These are phyloP conservation scores for Cerrena zonata DNA, from an alignment of 1,284 basidiomycete genomes.

Conservation along the genomic window DNA sequence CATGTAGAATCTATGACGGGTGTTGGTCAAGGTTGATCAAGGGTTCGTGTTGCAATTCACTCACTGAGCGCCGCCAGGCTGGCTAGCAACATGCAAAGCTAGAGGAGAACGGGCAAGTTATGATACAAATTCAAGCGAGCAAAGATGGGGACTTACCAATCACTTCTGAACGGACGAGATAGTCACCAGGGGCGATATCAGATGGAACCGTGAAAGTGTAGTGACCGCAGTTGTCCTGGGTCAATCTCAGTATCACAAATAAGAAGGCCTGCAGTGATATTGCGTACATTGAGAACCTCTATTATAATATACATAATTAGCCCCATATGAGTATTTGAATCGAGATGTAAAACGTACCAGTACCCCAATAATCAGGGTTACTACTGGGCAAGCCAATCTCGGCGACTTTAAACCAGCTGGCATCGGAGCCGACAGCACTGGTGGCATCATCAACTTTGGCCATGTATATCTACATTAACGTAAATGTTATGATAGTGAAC, in stretches of 20 bases:
- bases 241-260: too few species aligned
- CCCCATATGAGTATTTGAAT: too few species aligned
- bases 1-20: constrained; percentile 44
- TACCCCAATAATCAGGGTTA: constrained; percentile 38
- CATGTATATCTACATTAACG: background rate
- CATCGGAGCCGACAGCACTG: constrained; percentile 37
- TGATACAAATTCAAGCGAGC: too few species aligned
- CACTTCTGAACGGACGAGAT: constrained; percentile 47
- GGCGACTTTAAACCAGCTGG: constrained; percentile 49
- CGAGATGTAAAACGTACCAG: constrained; percentile 35
- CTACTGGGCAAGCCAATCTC: constrained; percentile 43
- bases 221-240: constrained; percentile 46
- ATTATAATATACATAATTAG: too few species aligned
- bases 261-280: background rate
- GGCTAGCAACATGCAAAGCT: constrained; percentile 44
- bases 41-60: too few species aligned
- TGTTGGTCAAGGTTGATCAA: too few species aligned
- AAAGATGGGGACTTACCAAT: constrained; percentile 34
- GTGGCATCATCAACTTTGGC: constrained; percentile 43
- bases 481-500: background rate
- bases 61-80: constrained; percentile 39
- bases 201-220: constrained; percentile 44
- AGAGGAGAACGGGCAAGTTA: constrained; percentile 2
- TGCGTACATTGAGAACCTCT: constrained; percentile 1
- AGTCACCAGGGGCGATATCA: constrained; percentile 43